Percentiles rank a stretch among this genome's conserved stretches.
Evolutionary conservation across 306 rosid species (phyloP).

Genomic region (Rosa multiflora): DNA sequence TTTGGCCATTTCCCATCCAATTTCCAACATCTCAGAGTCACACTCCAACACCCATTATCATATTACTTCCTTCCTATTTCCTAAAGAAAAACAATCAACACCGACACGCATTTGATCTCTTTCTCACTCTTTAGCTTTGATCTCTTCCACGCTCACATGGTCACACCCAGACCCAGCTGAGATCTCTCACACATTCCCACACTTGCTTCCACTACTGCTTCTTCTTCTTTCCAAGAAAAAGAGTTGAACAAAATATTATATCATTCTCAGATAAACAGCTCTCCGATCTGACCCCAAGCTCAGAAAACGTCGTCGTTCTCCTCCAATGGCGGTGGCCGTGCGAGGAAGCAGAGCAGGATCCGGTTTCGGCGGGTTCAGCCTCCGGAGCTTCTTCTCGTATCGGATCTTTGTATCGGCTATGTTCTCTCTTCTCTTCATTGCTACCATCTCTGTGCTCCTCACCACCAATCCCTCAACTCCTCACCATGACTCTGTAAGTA

Average conservation of each 20-base stretch:
- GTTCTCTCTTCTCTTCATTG: conserved; percentile 84
- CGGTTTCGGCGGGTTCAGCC: conserved; percentile 50
- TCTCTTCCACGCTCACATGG: conserved; percentile 10
- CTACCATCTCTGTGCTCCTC: conserved; percentile 77
- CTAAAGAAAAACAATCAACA: neutral
- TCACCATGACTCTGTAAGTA: conserved; percentile 72
- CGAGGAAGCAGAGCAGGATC: conserved; percentile 71
- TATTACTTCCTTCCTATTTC: neutral
- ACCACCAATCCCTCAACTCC: conserved; percentile 66
- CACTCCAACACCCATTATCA: neutral
- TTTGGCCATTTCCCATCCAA: neutral
- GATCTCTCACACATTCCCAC: conserved; percentile 12
- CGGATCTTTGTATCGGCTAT: conserved; percentile 96
- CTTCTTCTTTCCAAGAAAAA: neutral
- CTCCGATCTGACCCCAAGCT: conserved; percentile 17
- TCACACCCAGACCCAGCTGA: conserved; percentile 2
- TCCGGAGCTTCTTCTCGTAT: conserved; percentile 85
- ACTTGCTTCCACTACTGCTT: neutral
- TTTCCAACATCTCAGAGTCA: neutral
- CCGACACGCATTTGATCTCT: conserved; percentile 11
- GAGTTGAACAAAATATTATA: neutral
- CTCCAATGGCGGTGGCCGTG: conserved; percentile 83
- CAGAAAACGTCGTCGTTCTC: conserved; percentile 12
- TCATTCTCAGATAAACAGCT: neutral
- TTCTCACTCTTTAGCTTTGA: neutral